These are phyloP conservation scores for Globisporangium recalcitrans DNA, from an alignment of 352 stramenopile species.

Conservation along the genomic window DNA sequence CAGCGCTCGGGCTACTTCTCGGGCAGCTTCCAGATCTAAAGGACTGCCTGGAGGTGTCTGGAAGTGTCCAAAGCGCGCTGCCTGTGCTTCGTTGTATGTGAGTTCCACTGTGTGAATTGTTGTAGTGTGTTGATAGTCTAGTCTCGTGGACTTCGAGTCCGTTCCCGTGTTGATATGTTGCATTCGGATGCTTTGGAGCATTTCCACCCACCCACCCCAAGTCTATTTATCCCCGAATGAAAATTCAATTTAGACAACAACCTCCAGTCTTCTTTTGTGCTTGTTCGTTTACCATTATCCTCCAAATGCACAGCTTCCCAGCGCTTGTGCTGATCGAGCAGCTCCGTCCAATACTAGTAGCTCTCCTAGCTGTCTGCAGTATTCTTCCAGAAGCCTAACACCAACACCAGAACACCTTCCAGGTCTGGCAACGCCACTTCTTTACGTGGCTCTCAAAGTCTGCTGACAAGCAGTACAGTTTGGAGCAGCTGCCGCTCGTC, in stretches of 20 bases:
- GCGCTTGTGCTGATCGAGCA: too few species aligned
- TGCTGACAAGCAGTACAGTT: background rate
- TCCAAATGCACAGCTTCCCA: too few species aligned
- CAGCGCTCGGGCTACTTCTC: conserved; percentile 18
- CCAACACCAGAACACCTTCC: background rate
- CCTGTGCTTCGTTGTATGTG: background rate
- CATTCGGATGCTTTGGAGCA: background rate
- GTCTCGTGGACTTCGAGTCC: conserved; percentile 3
- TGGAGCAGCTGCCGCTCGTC: background rate
- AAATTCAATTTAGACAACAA: conserved; percentile 14
- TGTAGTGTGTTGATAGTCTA: background rate
- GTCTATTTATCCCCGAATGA: conserved; percentile 12
- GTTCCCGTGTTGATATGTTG: conserved; percentile 11
- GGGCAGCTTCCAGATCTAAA: conserved; percentile 21
- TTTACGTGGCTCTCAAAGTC: background rate
- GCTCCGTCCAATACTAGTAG: too few species aligned
- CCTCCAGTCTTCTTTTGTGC: background rate
- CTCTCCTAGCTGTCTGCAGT: too few species aligned
- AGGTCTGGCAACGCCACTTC: background rate
- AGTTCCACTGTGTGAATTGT: background rate
- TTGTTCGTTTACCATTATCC: background rate
- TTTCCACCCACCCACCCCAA: background rate
- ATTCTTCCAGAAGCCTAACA: background rate
- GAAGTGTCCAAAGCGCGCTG: background rate
- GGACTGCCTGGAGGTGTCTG: background rate